Conservation (phyloP, 2,329 filamentous ascomycete genomes). For the Thelonectria rubi region DNA sequence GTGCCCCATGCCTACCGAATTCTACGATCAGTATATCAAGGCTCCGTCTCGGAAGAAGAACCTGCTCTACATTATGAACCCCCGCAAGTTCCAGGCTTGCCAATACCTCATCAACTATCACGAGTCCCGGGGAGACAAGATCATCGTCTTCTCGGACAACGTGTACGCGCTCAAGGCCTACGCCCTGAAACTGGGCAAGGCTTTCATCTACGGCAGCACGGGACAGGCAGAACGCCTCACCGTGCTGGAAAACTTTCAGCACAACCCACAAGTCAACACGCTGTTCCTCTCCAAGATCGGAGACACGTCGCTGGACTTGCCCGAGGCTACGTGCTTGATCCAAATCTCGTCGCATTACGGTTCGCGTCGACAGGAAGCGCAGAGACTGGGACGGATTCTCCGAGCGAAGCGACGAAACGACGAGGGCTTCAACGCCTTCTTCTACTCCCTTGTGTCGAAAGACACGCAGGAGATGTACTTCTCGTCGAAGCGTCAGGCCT, state of each 20-base stretch:
- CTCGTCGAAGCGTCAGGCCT: constrained; percentile 94
- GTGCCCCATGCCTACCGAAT: constrained; percentile 99
- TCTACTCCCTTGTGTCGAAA: constrained; percentile 96
- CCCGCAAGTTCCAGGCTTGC: constrained; percentile 94
- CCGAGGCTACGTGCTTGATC: constrained; percentile 95
- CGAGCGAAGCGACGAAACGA: constrained; percentile 96
- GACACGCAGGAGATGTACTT: constrained; percentile 99
- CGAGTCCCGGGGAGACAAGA: constrained; percentile 92
- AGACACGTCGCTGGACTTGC: constrained; percentile 96
- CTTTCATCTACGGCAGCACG: constrained; percentile 91
- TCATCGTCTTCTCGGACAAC: constrained; percentile 98
- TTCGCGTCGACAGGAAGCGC: constrained; percentile 94
- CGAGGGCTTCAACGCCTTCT: constrained; percentile 98
- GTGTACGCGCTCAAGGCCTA: constrained; percentile 91
- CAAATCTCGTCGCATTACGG: constrained; percentile 98
- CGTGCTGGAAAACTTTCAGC: constrained; percentile 93
- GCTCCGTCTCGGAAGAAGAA: constrained; percentile 63
- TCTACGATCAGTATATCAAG: constrained; percentile 92
- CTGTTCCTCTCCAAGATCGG: constrained; percentile 98
- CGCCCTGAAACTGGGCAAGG: constrained; percentile 83
- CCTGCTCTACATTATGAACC: constrained; percentile 93
- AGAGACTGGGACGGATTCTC: constrained; percentile 90
- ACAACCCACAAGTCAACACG: constrained; percentile 88
- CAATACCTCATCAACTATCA: constrained; percentile 99
- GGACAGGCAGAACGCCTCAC: constrained; percentile 84